phyloP scores from a whole-genome alignment of 495 filamentous ascomycete genomes.

The Neurospora sp. region DNA sequence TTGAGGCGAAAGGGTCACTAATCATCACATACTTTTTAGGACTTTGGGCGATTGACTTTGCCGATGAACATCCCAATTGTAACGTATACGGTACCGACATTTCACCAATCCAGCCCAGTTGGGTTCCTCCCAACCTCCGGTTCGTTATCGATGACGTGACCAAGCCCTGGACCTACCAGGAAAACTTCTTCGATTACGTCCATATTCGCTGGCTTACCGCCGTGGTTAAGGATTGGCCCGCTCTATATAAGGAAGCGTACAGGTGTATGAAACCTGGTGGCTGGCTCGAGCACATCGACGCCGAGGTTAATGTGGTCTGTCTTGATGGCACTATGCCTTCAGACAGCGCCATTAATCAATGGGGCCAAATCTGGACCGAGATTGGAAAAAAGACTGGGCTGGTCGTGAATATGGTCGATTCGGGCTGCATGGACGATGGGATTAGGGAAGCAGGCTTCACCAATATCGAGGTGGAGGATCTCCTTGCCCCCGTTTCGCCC shows the following conservation, averaged over 20 bases:
- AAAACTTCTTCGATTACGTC: slow-evolving; percentile 44
- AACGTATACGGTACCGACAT: slow-evolving; percentile 53
- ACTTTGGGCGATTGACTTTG: slow-evolving; percentile 12
- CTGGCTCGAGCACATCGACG: slow-evolving; percentile 17
- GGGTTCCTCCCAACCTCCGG: slow-evolving; percentile 35
- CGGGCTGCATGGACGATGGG: background rate
- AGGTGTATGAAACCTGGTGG: slow-evolving; percentile 26
- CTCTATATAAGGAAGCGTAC: slow-evolving; percentile 24
- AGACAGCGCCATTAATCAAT: background rate
- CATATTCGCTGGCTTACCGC: slow-evolving; percentile 47
- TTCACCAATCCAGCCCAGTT: slow-evolving; percentile 41
- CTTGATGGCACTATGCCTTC: background rate
- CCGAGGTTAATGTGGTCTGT: background rate
- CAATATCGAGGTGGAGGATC: background rate
- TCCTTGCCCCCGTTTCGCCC: background rate
- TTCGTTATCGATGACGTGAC: slow-evolving; percentile 45
- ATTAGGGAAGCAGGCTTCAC: background rate
- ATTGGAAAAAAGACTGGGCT: background rate
- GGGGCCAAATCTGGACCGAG: background rate
- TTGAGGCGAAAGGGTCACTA: background rate
- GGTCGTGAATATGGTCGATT: background rate
- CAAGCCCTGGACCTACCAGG: slow-evolving; percentile 35
- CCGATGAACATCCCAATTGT: slow-evolving; percentile 38
- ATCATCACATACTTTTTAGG: background rate
- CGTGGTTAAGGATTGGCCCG: slow-evolving; percentile 38